Base-by-base conservation (phyloP, 2,329 filamentous ascomycete genomes). In the Botrytis porri region DNA sequence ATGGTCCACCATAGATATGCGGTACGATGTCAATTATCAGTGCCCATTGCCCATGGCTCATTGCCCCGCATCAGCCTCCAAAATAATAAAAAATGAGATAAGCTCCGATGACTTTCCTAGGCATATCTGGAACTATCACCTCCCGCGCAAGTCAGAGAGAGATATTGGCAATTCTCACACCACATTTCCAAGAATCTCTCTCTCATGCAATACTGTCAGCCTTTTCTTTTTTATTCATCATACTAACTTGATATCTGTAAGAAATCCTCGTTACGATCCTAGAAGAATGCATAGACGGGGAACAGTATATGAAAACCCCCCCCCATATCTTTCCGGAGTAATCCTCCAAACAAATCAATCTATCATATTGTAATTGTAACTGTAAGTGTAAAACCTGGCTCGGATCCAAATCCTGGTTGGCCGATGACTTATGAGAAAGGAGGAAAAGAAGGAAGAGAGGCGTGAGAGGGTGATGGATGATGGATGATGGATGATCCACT, bases 401-500 rank as follows among this genome's bases (percentile, higher is more conserved):
- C 41, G 7, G 64, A 4, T 39, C n/a, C 9, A 25, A 54, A 66
- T n/a, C 39, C 22, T 51, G 64, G 32, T 66, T 66, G 32, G 64
- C 22, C 25, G 32, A 20, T 35, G 25, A 66, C 32, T 51, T 51
- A 25, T 51, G 32, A 51, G 57, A 39, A 16, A 37, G 18, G 35
- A 39, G 7, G 51, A n/a, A 57, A 57, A 32, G 51, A 18, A 18
- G 51, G 51, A 29, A 57, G 14, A 57, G 51, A 57, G n/a, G n/a
- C n/a, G n/a, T n/a, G n/a, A n/a, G n/a, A n/a, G n/a, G n/a, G 12
- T 29, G n/a, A 51, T n/a, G 51, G 61, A 63, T 37, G 43, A 66
- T 66, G n/a, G n/a, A 12, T 29, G n/a, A 51, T n/a, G 51, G 61
- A 63, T 37, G 43, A 66, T 66, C 63, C 43, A 66, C 43, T 51